A percentile compares a stretch with the other conserved stretches of the same genome.
Evolutionary conservation across 73 alveolate species (phyloP).

Genomic region (Paraurostyla sp.): DNA sequence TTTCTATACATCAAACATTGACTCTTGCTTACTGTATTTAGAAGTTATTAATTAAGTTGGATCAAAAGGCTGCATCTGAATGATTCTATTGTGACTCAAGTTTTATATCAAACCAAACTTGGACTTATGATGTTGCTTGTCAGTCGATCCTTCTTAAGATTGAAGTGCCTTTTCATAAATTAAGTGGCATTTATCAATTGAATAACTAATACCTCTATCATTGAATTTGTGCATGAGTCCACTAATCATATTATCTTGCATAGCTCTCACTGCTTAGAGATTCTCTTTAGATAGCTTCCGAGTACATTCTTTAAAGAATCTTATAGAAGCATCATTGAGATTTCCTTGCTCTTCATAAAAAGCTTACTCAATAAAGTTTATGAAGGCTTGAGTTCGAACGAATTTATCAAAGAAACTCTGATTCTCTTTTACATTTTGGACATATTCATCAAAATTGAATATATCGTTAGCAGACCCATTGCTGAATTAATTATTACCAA

Average conservation of each 20-base stretch:
- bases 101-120: not conserved
- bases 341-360: slow-evolving; percentile 46
- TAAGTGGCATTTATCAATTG: slow-evolving; percentile 42
- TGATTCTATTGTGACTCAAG: slow-evolving; percentile 11
- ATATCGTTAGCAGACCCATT: slow-evolving; percentile 58
- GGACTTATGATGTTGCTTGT: not conserved
- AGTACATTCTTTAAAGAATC: slow-evolving; percentile 60
- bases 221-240: slow-evolving; percentile 21
- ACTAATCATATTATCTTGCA: slow-evolving; percentile 45
- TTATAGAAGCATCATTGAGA: slow-evolving; percentile 48
- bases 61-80: slow-evolving; percentile 41
- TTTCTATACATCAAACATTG: not conserved
- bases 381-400: slow-evolving; percentile 54
- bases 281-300: slow-evolving; percentile 52
- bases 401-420: slow-evolving; percentile 38
- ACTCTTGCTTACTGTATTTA: not conserved
- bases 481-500: not conserved
- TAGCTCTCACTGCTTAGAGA: slow-evolving; percentile 37
- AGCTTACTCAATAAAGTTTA: slow-evolving; percentile 60
- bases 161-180: slow-evolving; percentile 6
- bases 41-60: not conserved
- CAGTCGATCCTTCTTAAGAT: not conserved
- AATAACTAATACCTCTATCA: slow-evolving; percentile 22
- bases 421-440: slow-evolving; percentile 48
- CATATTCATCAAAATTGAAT: slow-evolving; percentile 54